These are phyloP conservation scores for Mesostigma viride DNA, from an alignment of 139 green algal species.

Conservation along the genomic window DNA sequence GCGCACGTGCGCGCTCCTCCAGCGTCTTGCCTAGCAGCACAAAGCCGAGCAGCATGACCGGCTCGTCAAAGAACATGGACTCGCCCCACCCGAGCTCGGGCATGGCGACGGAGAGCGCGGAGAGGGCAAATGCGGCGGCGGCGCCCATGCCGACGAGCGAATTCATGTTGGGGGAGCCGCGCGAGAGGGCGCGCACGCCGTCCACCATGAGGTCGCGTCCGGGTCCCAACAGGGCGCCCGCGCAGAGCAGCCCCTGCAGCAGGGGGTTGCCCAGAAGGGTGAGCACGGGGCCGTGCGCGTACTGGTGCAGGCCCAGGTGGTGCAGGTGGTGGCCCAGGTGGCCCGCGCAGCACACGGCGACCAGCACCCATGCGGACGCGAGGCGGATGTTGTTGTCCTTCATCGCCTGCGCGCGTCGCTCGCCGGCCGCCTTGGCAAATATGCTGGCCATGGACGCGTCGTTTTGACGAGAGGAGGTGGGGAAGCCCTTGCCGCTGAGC, in stretches of 20 bases:
- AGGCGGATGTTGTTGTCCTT: constrained; percentile 41
- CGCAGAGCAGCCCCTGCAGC: constrained; percentile 52
- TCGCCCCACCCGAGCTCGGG: constrained; percentile 46
- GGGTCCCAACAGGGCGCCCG: constrained; percentile 50
- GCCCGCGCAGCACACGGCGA: constrained; percentile 60
- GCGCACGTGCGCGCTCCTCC: constrained; percentile 49
- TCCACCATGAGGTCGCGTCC: constrained; percentile 40
- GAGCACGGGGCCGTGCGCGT: constrained; percentile 43
- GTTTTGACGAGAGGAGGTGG: too few relatives aligned
- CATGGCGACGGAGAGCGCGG: constrained; percentile 24
- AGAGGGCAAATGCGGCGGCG: constrained; percentile 51
- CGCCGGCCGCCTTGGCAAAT: background rate
- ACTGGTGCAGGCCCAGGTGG: constrained; percentile 36
- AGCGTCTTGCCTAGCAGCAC: constrained; percentile 75
- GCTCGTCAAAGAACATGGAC: constrained; percentile 75
- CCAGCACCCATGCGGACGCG: constrained; percentile 57
- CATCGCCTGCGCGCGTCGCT: constrained; percentile 49
- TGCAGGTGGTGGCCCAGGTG: constrained; percentile 63
- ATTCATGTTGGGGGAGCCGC: constrained; percentile 81
- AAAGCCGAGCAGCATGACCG: constrained; percentile 91
- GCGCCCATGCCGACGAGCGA: constrained; percentile 69
- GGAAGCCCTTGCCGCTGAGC: too few relatives aligned
- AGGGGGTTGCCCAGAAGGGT: constrained; percentile 45
- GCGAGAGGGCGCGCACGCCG: constrained; percentile 46
- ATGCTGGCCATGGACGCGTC: too few relatives aligned